These are phyloP conservation scores for Zymoseptoria passerinii DNA, from an alignment of 2,329 filamentous ascomycete genomes.

Conservation along the genomic window DNA sequence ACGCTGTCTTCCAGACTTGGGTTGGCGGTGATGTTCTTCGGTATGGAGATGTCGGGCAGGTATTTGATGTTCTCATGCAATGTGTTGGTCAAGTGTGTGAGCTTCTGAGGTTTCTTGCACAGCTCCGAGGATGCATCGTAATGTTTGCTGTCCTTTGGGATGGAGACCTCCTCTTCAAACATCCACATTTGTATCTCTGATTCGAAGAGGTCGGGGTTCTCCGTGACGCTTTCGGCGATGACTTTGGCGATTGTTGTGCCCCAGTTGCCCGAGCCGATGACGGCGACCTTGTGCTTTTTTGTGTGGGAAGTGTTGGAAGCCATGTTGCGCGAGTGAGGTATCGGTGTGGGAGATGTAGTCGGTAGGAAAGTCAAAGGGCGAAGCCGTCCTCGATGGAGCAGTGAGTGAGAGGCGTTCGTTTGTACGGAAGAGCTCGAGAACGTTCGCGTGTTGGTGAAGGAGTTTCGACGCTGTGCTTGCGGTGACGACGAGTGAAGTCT, in stretches of 20 bases:
- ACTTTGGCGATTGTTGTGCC: conserved; percentile 97
- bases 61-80: conserved; percentile 98
- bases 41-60: conserved; percentile 77
- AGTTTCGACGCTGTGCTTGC: background rate
- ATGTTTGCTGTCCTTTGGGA: conserved; percentile 63
- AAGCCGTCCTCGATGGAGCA: background rate
- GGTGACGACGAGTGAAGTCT: background rate
- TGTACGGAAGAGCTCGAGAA: background rate
- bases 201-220: conserved; percentile 73
- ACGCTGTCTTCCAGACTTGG: conserved; percentile 73
- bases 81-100: conserved; percentile 84
- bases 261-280: conserved; percentile 97
- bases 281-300: conserved; percentile 84
- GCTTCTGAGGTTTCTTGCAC: conserved; percentile 66
- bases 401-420: background rate
- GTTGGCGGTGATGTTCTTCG: conserved; percentile 75
- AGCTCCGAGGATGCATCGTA: conserved; percentile 54
- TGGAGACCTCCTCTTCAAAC: conserved; percentile 78
- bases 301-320: conserved; percentile 43
- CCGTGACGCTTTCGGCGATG: conserved; percentile 80
- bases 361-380: background rate
- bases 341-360: background rate
- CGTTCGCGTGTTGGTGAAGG: background rate
- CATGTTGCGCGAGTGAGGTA: conserved; percentile 29
- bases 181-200: conserved; percentile 97